These are phyloP conservation scores for Aspergillus bridgeri DNA, from an alignment of 495 filamentous ascomycete genomes.

Conservation along the genomic window DNA sequence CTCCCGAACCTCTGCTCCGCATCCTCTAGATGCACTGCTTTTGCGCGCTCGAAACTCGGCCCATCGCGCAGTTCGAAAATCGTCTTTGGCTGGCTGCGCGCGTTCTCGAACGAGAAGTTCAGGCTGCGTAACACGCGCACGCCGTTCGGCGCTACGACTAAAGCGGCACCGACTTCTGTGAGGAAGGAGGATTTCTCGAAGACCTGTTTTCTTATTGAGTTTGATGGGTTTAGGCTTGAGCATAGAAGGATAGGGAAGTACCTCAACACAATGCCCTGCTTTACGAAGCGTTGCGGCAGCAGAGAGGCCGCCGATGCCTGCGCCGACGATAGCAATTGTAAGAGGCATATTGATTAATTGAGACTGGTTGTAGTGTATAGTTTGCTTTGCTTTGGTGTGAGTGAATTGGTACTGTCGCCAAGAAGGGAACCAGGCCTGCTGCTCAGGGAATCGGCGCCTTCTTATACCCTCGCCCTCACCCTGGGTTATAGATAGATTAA, in stretches of 20 bases:
- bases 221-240: slow-evolving; percentile 1
- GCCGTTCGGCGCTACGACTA: slow-evolving; percentile 44
- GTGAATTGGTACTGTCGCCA: no score
- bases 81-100: slow-evolving; percentile 24
- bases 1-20: slow-evolving; percentile 7
- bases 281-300: slow-evolving; percentile 34
- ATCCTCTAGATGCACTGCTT: slow-evolving; percentile 17
- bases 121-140: slow-evolving; percentile 34
- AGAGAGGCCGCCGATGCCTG: slow-evolving; percentile 44
- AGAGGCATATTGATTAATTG: neutral
- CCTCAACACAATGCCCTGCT: slow-evolving; percentile 23
- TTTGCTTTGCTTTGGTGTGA: no score
- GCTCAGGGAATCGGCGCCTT: neutral
- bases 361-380: no score
- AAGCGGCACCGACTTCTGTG: slow-evolving; percentile 47
- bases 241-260: slow-evolving; percentile 6
- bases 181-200: slow-evolving; percentile 7
- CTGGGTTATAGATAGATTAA: no score
- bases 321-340: slow-evolving; percentile 39
- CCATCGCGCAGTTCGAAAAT: slow-evolving; percentile 24
- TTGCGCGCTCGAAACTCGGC: slow-evolving; percentile 19
- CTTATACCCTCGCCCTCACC: neutral
- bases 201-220: neutral
- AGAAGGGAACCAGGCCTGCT: neutral
- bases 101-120: slow-evolving; percentile 26